Conservation (phyloP, 768 basidiomycete genomes). For the Rhizopogon rudus region DNA sequence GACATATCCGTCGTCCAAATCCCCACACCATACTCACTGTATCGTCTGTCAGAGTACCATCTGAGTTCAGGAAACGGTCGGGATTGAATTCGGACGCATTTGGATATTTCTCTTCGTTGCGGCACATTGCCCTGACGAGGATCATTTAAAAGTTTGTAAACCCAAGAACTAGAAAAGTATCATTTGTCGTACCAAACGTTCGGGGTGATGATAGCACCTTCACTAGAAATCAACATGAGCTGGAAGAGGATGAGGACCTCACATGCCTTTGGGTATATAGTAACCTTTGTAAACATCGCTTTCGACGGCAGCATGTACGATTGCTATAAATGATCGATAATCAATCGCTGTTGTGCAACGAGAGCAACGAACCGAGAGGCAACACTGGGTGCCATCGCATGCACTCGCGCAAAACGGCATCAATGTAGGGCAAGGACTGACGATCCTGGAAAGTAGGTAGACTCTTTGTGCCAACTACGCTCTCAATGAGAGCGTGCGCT, state of each 20-base stretch:
- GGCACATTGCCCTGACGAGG: too few relatives aligned
- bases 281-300: neutral
- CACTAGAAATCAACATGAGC: neutral
- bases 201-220: too few relatives aligned
- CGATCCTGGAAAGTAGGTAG: constrained; percentile 9
- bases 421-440: constrained; percentile 6
- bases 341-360: neutral
- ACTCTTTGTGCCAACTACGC: constrained; percentile 6
- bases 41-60: constrained; percentile 1
- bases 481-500: constrained; percentile 9
- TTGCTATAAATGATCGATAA: neutral
- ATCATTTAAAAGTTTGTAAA: too few relatives aligned
- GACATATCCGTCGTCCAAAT: constrained; percentile 37
- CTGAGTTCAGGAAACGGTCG: constrained; percentile 23
- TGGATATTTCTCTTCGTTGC: constrained; percentile 28
- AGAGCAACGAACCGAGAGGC: neutral
- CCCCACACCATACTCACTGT: constrained; percentile 13
- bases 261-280: constrained; percentile 1
- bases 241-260: too few relatives aligned
- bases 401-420: constrained; percentile 8
- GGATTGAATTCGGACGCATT: constrained; percentile 33
- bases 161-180: too few relatives aligned
- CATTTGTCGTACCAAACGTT: too few relatives aligned
- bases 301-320: neutral
- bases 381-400: neutral